Base-by-base conservation (phyloP, 164 flowering plant species). In the Annona squamosa region DNA sequence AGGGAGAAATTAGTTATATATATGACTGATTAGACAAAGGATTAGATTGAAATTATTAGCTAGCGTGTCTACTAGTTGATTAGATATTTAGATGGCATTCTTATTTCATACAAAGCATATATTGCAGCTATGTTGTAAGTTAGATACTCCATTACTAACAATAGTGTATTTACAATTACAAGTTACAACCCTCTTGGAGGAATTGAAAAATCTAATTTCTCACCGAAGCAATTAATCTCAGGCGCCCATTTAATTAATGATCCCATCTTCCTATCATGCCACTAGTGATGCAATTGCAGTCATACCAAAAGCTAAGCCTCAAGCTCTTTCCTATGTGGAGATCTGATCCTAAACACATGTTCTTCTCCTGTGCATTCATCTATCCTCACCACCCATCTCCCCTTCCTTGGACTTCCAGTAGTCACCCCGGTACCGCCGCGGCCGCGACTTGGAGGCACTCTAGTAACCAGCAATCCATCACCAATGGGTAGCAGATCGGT, bases 351-450 rank as follows among this genome's bases (percentile, higher is more conserved):
- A 61, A 83, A 90, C 7, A 91, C 91, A 82, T 92, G 96, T 70
- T 92, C 96, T 83, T 93, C 98, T 1, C 97, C 98, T 0, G 98
- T 93, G 74, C 84, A 84, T 45, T 85, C 75, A 72, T 93, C 97
- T 4, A 93, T 85, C 70, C 76, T 86, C 10, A 90, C 89, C 73
- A 90, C 79, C 98, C 98, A 93, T 5, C 72, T 84, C 73, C 92
- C 85, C 82, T 59, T 84, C 83, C 77, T 85, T 9, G 77, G 69
- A 26, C 37, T 26, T 26, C 37, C 37, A 26, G 0, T 26, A 26
- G 37, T 26, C 37, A 26, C 37, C 46, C 4, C 37, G 67, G 72
- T 72, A 63, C 74, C 56, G 69, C 56, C n/a, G 17, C 1, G 61
- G 70, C 71, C 70, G 2, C 62, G 63, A 18, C 18, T 67, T 3